phyloP scores from a whole-genome alignment of 2,329 filamentous ascomycete genomes.

The Epichloe hybrida region DNA sequence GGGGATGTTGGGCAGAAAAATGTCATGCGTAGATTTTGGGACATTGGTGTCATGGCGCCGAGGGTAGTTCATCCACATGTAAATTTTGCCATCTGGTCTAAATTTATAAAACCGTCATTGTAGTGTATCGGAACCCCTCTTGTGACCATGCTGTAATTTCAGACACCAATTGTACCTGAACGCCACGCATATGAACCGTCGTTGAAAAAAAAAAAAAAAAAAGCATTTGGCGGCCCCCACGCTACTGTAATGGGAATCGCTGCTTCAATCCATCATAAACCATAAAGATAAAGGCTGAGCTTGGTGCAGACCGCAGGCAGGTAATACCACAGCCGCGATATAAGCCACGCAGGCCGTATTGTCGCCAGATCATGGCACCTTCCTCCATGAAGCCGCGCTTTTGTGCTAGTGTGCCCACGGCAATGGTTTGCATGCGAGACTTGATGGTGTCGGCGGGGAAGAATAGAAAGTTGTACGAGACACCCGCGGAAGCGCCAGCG shows the following conservation, averaged over 20 bases:
- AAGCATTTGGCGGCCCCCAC: too few relatives aligned
- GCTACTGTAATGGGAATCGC: constrained; percentile 39
- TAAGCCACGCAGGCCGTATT: constrained; percentile 69
- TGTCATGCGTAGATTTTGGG: too few relatives aligned
- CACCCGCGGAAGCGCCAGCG: constrained; percentile 76
- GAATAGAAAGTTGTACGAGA: constrained; percentile 94
- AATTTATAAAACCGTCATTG: neutral
- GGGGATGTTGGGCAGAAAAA: too few relatives aligned
- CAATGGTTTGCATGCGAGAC: constrained; percentile 86
- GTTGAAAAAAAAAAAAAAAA: constrained; percentile 5
- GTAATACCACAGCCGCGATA: constrained; percentile 96
- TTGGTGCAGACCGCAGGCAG: constrained; percentile 73
- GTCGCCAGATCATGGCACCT: constrained; percentile 59
- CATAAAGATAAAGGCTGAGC: constrained; percentile 96
- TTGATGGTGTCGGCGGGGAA: constrained; percentile 97
- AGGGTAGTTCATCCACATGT: neutral
- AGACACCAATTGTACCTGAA: constrained; percentile 2
- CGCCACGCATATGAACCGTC: constrained; percentile 4
- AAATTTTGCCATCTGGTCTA: neutral
- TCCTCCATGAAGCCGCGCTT: constrained; percentile 61
- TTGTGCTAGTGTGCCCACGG: constrained; percentile 42
- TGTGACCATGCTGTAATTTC: neutral
- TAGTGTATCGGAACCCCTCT: neutral
- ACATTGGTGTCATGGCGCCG: neutral
- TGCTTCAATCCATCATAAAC: constrained; percentile 79